Base-by-base conservation (phyloP, 2,329 filamentous ascomycete genomes). In the Botryotinia convoluta region DNA sequence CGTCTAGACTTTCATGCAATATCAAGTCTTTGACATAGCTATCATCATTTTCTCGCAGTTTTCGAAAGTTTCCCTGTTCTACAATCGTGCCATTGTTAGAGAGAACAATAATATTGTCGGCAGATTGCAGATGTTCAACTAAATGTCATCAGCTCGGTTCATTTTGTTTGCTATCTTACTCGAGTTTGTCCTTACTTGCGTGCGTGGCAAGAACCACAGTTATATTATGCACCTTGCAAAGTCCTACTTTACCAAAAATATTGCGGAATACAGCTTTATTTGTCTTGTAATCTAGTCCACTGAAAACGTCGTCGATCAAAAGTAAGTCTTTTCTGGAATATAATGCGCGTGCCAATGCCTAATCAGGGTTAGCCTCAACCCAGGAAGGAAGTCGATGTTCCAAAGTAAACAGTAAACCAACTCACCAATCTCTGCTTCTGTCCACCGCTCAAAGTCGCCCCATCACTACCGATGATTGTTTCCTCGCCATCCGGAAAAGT, bases 41-140 rank as follows among this genome's bases (percentile, higher is more conserved):
- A 64, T 65, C 22, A 42, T 72, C 22, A 4, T 69, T 60, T 60
- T 60, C 51, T 42, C n/a, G 67, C 32, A 74, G 54, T 9, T 63
- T 54, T 20, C 39, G 20, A 18, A 73, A 67, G 2, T 35, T 77
- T 6, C 83, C 84, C 72, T 83, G 79, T n/a, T 81, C 80, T 1
- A 74, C 67, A 42, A 82, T 75, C 4, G 62, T 73, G 2, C 81
- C 81, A 29, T 79, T 73, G 2, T 77, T 44, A 7, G 60, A 75
- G 18, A 84, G 74, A 14, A 79, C 79, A 20, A 84, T 75, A 54
- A 84, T 81, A 26, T 82, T 78, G 59, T 88, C 84, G 18, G 83
- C 80, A 51, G 39, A 72, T 37, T 57, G 51, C 22, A 72, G 65
- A 48, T 63, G 73, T 35, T 67, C 57, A 32, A 67, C 73, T 67